Base-by-base conservation (phyloP, 495 filamentous ascomycete genomes). In the Corynascus novoguineensis region DNA sequence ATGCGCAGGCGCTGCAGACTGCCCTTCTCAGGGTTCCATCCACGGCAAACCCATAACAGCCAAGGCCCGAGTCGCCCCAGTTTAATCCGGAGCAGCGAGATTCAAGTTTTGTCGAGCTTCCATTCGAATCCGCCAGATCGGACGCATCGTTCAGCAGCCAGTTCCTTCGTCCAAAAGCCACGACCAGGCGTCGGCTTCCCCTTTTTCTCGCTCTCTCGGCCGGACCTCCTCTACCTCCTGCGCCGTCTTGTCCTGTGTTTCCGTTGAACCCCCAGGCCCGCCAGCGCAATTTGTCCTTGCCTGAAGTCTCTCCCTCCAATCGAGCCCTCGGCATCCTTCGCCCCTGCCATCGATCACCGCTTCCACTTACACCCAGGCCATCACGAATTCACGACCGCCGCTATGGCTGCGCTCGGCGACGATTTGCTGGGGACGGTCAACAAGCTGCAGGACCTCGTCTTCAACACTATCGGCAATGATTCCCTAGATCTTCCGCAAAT, bases 381-480 rank as follows among this genome's bases (percentile, higher is more conserved):
- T 55, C 17, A 27, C 48, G 5, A 17, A 28, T n/a, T 27, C 15
- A 34, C 34, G 19, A 55, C 50, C 59, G 53, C 53, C 62, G 63
- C 61, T 57, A 83, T 83, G 80, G 77, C 80, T 49, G 73, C 80
- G 57, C 82, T 96, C 52, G 93, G 93, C 64, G 93, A 98, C 66
- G 90, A 97, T 70, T 76, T 98, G 69, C 81, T 98, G 67, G 81
- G 82, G 54, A 92, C 87, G 48, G 93, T 97, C 69, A 97, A 98
- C 75, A 92, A 92, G 76, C 81, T 98, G 59, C 95, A 98, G 68
- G 93, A 99, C 73, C 74, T 99, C 66, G 93, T 98, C 56, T 97
- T 98, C 77, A 97, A 98, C 76, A 98, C 95, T 50, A 98, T 98
- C 69, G 95, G 93, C 68, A 96, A 93, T 75, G 93, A 99, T 69